Evolutionary conservation across 495 filamentous ascomycete species (phyloP).

Genomic region (Aspergillus sparsus): DNA sequence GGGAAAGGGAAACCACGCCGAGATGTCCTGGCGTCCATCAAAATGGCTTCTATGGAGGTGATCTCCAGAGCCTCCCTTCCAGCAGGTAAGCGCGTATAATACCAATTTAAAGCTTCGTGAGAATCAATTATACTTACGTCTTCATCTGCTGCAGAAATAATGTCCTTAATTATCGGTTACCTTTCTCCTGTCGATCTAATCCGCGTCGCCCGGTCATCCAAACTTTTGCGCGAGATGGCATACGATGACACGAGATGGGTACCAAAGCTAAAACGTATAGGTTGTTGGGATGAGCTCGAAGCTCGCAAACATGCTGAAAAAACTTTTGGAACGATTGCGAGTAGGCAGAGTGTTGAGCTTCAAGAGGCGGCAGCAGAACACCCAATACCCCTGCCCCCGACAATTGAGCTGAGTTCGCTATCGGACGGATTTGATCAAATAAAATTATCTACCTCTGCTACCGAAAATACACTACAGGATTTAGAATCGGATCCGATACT

Average conservation of each 20-base stretch:
- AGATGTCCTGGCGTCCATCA: slow-evolving; percentile 71
- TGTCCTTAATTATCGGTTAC: slow-evolving; percentile 85
- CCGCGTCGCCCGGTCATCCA: slow-evolving; percentile 82
- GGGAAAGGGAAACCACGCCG: slow-evolving; percentile 50
- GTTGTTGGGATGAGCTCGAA: slow-evolving; percentile 88
- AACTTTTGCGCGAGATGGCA: slow-evolving; percentile 94
- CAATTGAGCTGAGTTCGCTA: slow-evolving; percentile 35
- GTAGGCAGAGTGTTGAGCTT: slow-evolving; percentile 55
- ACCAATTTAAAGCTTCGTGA: neutral
- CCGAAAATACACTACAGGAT: slow-evolving; percentile 21
- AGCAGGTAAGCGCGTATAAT: slow-evolving; percentile 59
- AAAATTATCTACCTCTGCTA: slow-evolving; percentile 41
- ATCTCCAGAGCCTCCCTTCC: slow-evolving; percentile 74
- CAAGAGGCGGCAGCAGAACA: slow-evolving; percentile 44
- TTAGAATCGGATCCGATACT: slow-evolving; percentile 53
- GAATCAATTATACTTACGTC: neutral
- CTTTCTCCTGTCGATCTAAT: slow-evolving; percentile 81
- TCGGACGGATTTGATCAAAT: slow-evolving; percentile 71
- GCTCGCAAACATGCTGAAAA: slow-evolving; percentile 79
- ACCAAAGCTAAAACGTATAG: slow-evolving; percentile 76
- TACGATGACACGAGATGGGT: slow-evolving; percentile 99
- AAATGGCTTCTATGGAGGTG: slow-evolving; percentile 72
- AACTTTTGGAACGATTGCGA: slow-evolving; percentile 64
- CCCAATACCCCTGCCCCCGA: slow-evolving; percentile 20
- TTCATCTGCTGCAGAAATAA: slow-evolving; percentile 63